Percentiles rank a stretch among this genome's conserved stretches.
Conservation (phyloP, 2,329 filamentous ascomycete genomes). For the Epichloe gansuensis region DNA sequence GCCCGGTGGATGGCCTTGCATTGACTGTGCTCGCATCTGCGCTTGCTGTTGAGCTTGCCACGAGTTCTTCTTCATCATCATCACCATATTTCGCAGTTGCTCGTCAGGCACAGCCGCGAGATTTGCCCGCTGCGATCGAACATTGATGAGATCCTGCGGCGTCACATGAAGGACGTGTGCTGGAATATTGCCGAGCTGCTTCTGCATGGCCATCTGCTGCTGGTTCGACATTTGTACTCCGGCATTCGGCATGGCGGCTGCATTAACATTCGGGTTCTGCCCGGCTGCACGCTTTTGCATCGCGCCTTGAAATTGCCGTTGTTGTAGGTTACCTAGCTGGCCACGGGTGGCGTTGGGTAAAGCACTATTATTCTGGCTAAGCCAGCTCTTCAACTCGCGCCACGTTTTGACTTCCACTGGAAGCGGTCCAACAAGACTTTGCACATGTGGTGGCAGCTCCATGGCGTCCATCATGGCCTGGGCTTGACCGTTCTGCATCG, state of each 20-base stretch:
- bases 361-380: conserved; percentile 24
- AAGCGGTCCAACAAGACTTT: conserved; percentile 19
- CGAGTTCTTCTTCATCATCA: conserved; percentile 21
- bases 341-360: conserved; percentile 19
- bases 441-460: conserved; percentile 30
- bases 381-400: conserved; percentile 33
- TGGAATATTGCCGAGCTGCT: conserved; percentile 16
- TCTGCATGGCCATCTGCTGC: conserved; percentile 14
- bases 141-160: conserved; percentile 21
- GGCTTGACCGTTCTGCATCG: conserved; percentile 20
- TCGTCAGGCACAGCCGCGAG: conserved; percentile 21
- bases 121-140: conserved; percentile 16
- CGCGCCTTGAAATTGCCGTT: conserved; percentile 26
- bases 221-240: conserved; percentile 16
- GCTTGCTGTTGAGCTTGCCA: conserved; percentile 21
- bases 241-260: conserved; percentile 12
- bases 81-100: conserved; percentile 19
- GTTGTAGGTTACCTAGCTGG: conserved; percentile 24
- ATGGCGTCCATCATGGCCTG: conserved; percentile 34
- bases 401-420: conserved; percentile 36
- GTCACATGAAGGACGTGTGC: conserved; percentile 21
- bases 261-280: conserved; percentile 18
- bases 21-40: conserved; percentile 10
- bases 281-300: conserved; percentile 20
- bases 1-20: conserved; percentile 13